Conservation (phyloP, 2,329 filamentous ascomycete species). For the Pyrenochaeta sp. region DNA sequence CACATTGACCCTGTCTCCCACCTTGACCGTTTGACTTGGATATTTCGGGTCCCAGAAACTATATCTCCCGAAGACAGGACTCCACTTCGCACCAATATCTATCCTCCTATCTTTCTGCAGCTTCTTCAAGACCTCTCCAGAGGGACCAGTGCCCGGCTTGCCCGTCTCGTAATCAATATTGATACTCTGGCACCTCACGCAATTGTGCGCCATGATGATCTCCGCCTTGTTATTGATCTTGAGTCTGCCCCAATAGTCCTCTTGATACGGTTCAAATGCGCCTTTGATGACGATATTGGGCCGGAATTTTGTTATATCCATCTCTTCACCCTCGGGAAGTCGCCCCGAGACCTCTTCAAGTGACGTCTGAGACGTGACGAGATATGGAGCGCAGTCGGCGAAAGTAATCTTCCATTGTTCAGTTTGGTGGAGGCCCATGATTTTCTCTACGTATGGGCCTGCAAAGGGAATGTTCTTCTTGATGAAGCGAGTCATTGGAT, state of each 20-base stretch:
- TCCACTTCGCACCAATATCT: conserved; percentile 56
- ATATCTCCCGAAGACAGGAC: conserved; percentile 59
- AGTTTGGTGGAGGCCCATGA: conserved; percentile 46
- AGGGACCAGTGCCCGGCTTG: conserved; percentile 45
- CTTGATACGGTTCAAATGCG: conserved; percentile 52
- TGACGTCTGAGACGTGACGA: conserved; percentile 75
- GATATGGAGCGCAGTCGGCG: conserved; percentile 77
- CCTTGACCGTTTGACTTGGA: conserved; percentile 28
- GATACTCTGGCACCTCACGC: conserved; percentile 55
- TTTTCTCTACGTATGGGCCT: conserved; percentile 11
- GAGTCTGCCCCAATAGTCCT: conserved; percentile 57
- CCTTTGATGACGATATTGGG: conserved; percentile 57
- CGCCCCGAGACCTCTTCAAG: conserved; percentile 68
- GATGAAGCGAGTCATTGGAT: conserved; percentile 24
- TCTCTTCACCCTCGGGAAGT: conserved; percentile 45
- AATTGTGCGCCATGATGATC: conserved; percentile 55
- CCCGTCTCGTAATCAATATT: conserved; percentile 60
- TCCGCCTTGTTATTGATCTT: conserved; percentile 41
- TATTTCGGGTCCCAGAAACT: conserved; percentile 47
- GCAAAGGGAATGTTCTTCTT: conserved; percentile 24
- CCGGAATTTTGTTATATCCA: conserved; percentile 58
- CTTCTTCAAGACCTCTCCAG: conserved; percentile 55
- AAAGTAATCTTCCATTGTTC: conserved; percentile 65
- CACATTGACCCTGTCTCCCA: conserved; percentile 57
- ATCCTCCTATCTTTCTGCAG: conserved; percentile 56